A percentile compares a stretch with the other conserved stretches of the same genome.
These are phyloP conservation scores for Fusarium mangiferae DNA, from an alignment of 2,329 filamentous ascomycete species.

Conservation along the genomic window DNA sequence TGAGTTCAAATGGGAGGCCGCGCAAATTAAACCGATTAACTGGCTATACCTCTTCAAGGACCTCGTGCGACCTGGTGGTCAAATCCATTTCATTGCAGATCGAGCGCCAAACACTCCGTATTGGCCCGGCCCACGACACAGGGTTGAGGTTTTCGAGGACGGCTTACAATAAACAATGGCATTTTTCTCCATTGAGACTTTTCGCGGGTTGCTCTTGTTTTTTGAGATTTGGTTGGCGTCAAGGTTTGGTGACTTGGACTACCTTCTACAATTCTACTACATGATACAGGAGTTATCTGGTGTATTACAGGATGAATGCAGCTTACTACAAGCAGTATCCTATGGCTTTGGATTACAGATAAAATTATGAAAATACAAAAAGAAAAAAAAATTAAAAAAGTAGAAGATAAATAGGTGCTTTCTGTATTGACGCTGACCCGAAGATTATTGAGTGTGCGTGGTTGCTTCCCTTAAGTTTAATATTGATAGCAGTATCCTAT, in stretches of 20 bases:
- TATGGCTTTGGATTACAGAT: fast-evolving
- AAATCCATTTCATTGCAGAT: not conserved
- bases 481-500: not conserved
- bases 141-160: not conserved
- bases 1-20: not conserved
- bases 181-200: too few relatives aligned
- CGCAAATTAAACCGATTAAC: not conserved
- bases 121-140: not conserved
- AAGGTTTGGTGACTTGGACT: not conserved
- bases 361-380: not conserved
- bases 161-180: not conserved
- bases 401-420: not conserved
- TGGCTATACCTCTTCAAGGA: not conserved
- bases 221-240: not conserved
- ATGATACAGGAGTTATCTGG: not conserved
- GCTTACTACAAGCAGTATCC: not conserved
- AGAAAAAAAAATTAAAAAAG: fast-evolving
- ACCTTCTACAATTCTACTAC: not conserved
- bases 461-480: too few relatives aligned
- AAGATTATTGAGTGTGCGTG: not conserved
- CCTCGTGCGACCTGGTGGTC: not conserved
- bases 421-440: too few relatives aligned
- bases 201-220: not conserved
- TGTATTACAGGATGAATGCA: not conserved
- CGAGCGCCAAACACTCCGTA: not conserved